phyloP scores from a whole-genome alignment of 352 stramenopile species.

The Elongisporangium undulatum region DNA sequence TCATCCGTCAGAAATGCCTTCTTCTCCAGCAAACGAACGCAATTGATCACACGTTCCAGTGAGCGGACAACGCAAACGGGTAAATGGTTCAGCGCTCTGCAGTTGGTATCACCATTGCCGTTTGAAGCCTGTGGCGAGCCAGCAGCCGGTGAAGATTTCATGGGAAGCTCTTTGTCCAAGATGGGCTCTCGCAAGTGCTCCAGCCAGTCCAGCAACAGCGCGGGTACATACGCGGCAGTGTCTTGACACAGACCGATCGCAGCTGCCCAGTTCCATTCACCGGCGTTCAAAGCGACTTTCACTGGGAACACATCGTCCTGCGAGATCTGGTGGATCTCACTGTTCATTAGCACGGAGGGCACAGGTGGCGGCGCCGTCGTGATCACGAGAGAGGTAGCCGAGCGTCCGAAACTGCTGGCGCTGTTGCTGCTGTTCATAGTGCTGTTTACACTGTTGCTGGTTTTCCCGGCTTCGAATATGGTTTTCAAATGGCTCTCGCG shows the following conservation, averaged over 20 bases:
- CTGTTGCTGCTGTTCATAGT: not conserved
- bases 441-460: not conserved
- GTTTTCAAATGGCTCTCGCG: conserved; percentile 23
- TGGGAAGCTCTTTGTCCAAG: conserved; percentile 27
- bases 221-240: conserved; percentile 16
- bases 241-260: conserved; percentile 23
- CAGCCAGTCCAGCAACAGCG: conserved; percentile 77
- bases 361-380: conserved; percentile 14
- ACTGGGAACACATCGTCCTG: conserved; percentile 55
- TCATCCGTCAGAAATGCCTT: conserved; percentile 19
- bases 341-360: conserved; percentile 11
- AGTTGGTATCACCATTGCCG: conserved; percentile 19
- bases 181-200: conserved; percentile 67
- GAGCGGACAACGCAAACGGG: conserved; percentile 43
- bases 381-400: not conserved
- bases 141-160: conserved; percentile 17
- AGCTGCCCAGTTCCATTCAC: conserved; percentile 59
- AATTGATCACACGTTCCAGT: conserved; percentile 60
- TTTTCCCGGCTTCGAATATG: conserved; percentile 14
- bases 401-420: not conserved
- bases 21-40: conserved; percentile 33
- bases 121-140: conserved; percentile 15
- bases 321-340: conserved; percentile 7
- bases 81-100: conserved; percentile 50
- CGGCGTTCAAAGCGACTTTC: conserved; percentile 75